phyloP scores from a whole-genome alignment of 352 stramenopile genomes.

The Globisporangium heterothallicum region DNA sequence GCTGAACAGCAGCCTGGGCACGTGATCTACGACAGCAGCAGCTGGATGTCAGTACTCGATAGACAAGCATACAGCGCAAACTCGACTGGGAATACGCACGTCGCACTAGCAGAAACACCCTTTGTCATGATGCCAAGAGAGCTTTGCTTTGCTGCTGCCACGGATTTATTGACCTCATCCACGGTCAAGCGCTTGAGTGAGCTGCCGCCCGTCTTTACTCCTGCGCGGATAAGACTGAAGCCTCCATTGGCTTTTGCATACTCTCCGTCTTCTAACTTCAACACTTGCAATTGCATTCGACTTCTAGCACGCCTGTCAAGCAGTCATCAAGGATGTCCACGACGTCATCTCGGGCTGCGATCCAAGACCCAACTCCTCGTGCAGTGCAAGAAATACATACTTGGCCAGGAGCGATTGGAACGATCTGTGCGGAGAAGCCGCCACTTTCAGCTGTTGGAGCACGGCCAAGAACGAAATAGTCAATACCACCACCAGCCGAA shows the following conservation, averaged over 20 bases:
- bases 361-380: neutral
- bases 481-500: neutral
- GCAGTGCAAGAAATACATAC: constrained; percentile 7
- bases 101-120: constrained; percentile 13
- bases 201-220: constrained; percentile 39
- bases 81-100: constrained; percentile 22
- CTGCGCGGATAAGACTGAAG: constrained; percentile 63
- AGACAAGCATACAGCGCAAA: neutral
- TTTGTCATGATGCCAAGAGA: neutral
- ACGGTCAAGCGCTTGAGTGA: constrained; percentile 35
- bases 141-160: constrained; percentile 6
- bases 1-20: constrained; percentile 46
- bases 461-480: neutral
- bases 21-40: constrained; percentile 16
- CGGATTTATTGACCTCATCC: constrained; percentile 15
- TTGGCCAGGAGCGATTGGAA: constrained; percentile 5
- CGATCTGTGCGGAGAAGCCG: constrained; percentile 1
- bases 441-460: constrained; percentile 8
- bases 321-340: no score
- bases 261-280: constrained; percentile 59
- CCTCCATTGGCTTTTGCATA: constrained; percentile 71
- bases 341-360: neutral
- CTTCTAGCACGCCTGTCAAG: constrained; percentile 23
- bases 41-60: neutral
- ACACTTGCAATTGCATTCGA: constrained; percentile 45